Evolutionary conservation across 352 stramenopile species (phyloP), one percentile per base, ranked within the genome.

Genomic region (Phytophthora meadii): DNA sequence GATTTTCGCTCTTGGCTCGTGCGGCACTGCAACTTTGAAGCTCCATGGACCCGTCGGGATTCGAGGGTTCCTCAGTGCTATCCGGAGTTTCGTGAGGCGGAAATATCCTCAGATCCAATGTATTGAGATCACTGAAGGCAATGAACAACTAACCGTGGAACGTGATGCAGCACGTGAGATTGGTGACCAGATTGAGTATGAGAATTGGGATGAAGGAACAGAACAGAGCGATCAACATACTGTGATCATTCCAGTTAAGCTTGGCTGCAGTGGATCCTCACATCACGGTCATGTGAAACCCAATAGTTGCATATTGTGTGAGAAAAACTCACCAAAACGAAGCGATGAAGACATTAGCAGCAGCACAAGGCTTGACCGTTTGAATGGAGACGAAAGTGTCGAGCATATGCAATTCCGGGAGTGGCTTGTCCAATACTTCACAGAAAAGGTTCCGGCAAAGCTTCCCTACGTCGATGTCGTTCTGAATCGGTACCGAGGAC

Each of bases 61-160:
- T 3, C 30, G 52, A 0, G 58, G 61, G 3, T 88, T 87, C 46
- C 66, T 93, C 11, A 27, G 34, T 0, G 70, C 78, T 10, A 90
- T 89, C 62, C 77, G 74, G 44, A 89, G 79, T 67, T 93, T 93
- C 56, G 84, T 88, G 27, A 59, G 84, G 9, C 73, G 82, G 24
- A 90, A 82, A 55, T 89, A 88, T 58, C 84, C 84, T 24, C 68
- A 75, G 19, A 74, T 93, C 11, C 67, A 84, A 22, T 91, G 84
- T 19, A 40, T 82, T 3, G 78, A 88, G 25, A 58, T 88, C 7
- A 24, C 24, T 8, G 36, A 39, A 15, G 2, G 10, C 8, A 11
- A 5, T 27, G 24, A 9, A 25, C 42, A 57, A 22, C 2, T 42
- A 19, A 0, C 4, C 1, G 30, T 32, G 3, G 11, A 45, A 1